Base-by-base conservation (phyloP, 2,329 filamentous ascomycete genomes). In the Chrysoporthe cubensis region DNA sequence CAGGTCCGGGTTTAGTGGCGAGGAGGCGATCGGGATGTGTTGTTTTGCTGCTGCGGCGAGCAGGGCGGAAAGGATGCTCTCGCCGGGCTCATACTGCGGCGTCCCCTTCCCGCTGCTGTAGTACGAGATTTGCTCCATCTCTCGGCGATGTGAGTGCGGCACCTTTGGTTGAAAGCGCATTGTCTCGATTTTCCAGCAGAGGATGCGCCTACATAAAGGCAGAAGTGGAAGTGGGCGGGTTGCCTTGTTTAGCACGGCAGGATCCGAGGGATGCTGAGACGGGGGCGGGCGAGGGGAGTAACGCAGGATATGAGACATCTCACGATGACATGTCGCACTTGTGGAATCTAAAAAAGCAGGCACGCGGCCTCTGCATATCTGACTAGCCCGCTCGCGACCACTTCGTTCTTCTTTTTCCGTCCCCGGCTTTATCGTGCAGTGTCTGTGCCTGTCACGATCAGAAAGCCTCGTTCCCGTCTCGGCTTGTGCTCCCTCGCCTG, bases 1-100 rank as follows among this genome's bases (percentile, higher is more conserved):
- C 21, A 59, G n/a, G 7, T 48, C 67, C n/a, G 68, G 68, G 32
- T 70, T 70, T 18, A 70, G 56, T 4, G 68, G 68, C 50, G 68
- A 70, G 9, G 68, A 62, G 21, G 68, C 68, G 32, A 64, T 56
- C 26, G 68, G 68, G 2, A 66, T 67, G 59, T 70, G 66, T 18
- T 67, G 68, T 42, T 68, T 57, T 54, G 68, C 52, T 21, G 68
- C 68, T 37, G 68, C 66, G 26, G 66, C 62, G 52, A 70, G 61
- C 32, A 68, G 54, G 11, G 66, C 57, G 34, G 54, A 34, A 26
- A 70, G 57, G 58, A 68, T 56, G 48, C 46, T 60, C 62, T 70
- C 62, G 43, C 48, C 44, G 26, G 66, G 34, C 34, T 32, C 59
- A 43, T 54, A 52, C 42, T 62, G 59, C 14, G 59, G 48, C 64